A percentile compares a stretch with the other conserved stretches of the same genome.
Evolutionary conservation across 2,329 filamentous ascomycete genomes (phyloP).

Genomic region (Meredithiella fracta): DNA sequence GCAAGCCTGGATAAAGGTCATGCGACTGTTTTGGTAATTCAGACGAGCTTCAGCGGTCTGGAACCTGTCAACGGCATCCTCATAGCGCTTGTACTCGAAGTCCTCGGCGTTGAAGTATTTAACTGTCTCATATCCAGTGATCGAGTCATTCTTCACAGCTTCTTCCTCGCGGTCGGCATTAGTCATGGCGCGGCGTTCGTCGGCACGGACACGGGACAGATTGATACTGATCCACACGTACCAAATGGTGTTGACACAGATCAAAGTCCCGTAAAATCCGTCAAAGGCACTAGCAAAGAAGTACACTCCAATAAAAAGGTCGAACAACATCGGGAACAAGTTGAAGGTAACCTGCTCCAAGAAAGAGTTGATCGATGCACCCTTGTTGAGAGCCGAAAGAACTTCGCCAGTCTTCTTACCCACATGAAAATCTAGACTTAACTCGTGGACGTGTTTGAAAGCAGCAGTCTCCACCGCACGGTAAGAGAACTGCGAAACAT

Average conservation of each 20-base stretch:
- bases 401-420: conserved; percentile 95
- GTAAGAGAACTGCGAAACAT: conserved; percentile 93
- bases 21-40: conserved; percentile 56
- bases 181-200: conserved; percentile 83
- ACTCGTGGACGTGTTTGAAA: conserved; percentile 90
- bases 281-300: conserved; percentile 71
- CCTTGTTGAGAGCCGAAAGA: conserved; percentile 87
- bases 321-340: conserved; percentile 85
- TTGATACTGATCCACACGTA: conserved; percentile 94
- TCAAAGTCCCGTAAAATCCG: conserved; percentile 43
- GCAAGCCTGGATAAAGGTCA: conserved; percentile 67
- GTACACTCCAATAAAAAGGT: conserved; percentile 68
- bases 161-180: conserved; percentile 91
- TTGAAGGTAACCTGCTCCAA: conserved; percentile 93
- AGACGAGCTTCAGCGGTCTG: conserved; percentile 63
- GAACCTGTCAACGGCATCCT: conserved; percentile 51
- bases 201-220: conserved; percentile 83
- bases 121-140: conserved; percentile 94
- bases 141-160: conserved; percentile 95
- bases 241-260: conserved; percentile 80
- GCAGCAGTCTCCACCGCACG: conserved; percentile 83
- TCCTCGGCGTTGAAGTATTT: conserved; percentile 79
- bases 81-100: conserved; percentile 62
- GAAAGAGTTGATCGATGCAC: conserved; percentile 89
- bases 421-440: conserved; percentile 91